phyloP scores from a whole-genome alignment of 345 rosid genomes.

The Camelina sativa region DNA sequence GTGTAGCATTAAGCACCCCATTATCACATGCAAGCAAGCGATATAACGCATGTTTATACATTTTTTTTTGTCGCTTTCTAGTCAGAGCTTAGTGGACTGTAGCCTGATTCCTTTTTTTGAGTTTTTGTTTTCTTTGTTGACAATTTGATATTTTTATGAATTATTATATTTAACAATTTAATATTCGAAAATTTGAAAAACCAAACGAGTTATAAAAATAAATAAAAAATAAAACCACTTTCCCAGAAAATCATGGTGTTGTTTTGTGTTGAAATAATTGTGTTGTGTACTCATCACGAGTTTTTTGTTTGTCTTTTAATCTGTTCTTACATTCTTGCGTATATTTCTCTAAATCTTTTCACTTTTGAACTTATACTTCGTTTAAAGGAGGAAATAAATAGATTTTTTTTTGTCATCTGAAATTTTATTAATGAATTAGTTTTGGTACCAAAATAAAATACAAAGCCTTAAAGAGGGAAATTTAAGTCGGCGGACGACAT shows the following conservation, averaged over 20 bases:
- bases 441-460: no score
- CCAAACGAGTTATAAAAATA: background rate
- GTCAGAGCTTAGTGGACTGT: constrained; percentile 42
- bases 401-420: background rate
- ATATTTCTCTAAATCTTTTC: constrained; percentile 7
- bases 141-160: background rate
- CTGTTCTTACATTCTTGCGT: constrained; percentile 37
- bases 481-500: background rate
- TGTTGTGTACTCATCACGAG: constrained; percentile 26
- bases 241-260: constrained; percentile 41
- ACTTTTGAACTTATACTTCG: background rate
- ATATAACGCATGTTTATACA: constrained; percentile 35
- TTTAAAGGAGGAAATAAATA: background rate
- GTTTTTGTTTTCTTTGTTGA: constrained; percentile 29
- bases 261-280: constrained; percentile 24
- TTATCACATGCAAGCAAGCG: constrained; percentile 37
- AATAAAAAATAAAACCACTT: constrained; percentile 9
- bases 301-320: constrained; percentile 14
- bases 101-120: constrained; percentile 42
- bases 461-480: no score
- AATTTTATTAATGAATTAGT: no score
- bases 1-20: background rate
- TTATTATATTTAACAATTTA: background rate
- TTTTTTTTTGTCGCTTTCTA: constrained; percentile 42
- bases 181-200: constrained; percentile 35